Evolutionary conservation across 176 grass and related monocot species (phyloP).

Genomic region (Oryza glumipatula): DNA sequence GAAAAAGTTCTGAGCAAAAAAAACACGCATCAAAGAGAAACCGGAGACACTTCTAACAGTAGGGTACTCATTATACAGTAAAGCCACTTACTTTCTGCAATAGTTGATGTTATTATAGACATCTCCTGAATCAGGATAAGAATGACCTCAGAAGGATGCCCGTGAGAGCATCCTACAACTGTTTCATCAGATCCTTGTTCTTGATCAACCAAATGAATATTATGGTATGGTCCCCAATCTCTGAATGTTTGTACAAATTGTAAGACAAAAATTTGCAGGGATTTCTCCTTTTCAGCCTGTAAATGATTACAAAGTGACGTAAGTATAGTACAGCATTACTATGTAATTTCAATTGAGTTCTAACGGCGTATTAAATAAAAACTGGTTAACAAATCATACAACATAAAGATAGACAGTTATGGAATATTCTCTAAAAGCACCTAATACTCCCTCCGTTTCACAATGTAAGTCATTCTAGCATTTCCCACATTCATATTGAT

Average conservation of each 20-base stretch:
- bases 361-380: slow-evolving; percentile 1
- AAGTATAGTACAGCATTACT: slow-evolving; percentile 36
- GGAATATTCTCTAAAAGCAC: slow-evolving; percentile 17
- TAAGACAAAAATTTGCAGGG: slow-evolving; percentile 76
- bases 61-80: slow-evolving; percentile 20
- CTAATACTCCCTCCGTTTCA: background rate
- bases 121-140: slow-evolving; percentile 94
- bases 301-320: slow-evolving; percentile 30
- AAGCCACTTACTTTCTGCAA: slow-evolving; percentile 76
- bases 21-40: background rate
- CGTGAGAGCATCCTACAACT: slow-evolving; percentile 72
- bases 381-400: slow-evolving; percentile 25
- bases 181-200: slow-evolving; percentile 64
- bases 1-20: slow-evolving; percentile 13
- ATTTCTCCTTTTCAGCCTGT: slow-evolving; percentile 86
- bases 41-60: background rate
- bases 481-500: no score
- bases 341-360: background rate
- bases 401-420: background rate
- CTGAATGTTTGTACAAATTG: slow-evolving; percentile 85
- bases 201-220: slow-evolving; percentile 42
- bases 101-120: slow-evolving; percentile 64
- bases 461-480: no score
- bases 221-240: slow-evolving; percentile 71
- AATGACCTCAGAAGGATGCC: slow-evolving; percentile 85